Conservation (phyloP, 1,139 yeast species). For the Geotrichum histeridarum region DNA sequence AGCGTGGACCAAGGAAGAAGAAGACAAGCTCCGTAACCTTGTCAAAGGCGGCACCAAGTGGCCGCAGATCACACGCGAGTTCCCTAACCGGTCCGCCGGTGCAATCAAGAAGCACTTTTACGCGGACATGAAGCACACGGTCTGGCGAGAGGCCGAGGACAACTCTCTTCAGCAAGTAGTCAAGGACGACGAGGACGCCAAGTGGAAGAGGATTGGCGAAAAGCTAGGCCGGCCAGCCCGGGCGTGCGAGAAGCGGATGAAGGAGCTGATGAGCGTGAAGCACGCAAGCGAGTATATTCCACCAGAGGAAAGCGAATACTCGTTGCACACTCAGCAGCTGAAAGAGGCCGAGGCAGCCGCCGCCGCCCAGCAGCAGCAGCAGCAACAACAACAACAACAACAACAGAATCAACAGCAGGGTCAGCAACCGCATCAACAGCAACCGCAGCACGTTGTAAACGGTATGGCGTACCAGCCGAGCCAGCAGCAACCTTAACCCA, state of each 20-base stretch:
- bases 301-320: conserved; percentile 16
- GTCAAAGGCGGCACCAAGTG: conserved; percentile 34
- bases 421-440: neutral
- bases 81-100: conserved; percentile 34
- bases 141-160: conserved; percentile 33
- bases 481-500: too few relatives aligned
- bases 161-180: conserved; percentile 26
- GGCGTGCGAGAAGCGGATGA: conserved; percentile 32
- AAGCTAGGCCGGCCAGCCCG: conserved; percentile 31
- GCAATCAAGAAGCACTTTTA: conserved; percentile 35
- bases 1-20: conserved; percentile 31
- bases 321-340: conserved; percentile 13
- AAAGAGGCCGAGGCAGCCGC: conserved; percentile 11
- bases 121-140: conserved; percentile 34
- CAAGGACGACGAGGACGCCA: conserved; percentile 30
- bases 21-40: conserved; percentile 27
- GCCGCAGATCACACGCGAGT: conserved; percentile 31
- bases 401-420: conserved; percentile 1
- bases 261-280: conserved; percentile 17
- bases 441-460: neutral
- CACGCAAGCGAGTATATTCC: conserved; percentile 18
- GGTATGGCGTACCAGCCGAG: conserved; percentile 4
- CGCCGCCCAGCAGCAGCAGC: conserved; percentile 1
- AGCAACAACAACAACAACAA: conserved; percentile 11
- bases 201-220: conserved; percentile 34